A percentile compares a stretch with the other conserved stretches of the same genome.
phyloP scores from a whole-genome alignment of 495 filamentous ascomycete genomes.

The Aspergillus incahuasiensis region DNA sequence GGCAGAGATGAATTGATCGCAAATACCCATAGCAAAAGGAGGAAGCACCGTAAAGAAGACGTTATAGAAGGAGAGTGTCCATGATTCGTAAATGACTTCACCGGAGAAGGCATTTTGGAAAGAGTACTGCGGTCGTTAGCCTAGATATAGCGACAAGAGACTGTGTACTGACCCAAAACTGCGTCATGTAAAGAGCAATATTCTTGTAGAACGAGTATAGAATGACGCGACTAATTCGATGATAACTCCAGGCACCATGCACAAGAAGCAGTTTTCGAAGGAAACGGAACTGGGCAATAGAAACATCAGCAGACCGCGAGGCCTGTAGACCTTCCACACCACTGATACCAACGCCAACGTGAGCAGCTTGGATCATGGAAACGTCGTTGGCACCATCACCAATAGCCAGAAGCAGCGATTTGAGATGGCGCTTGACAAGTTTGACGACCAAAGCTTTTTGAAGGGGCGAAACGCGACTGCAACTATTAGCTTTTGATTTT shows the following conservation, averaged over 20 bases:
- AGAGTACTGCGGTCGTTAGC: slow-evolving; percentile 63
- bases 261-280: slow-evolving; percentile 92
- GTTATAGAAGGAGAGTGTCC: slow-evolving; percentile 99
- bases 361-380: slow-evolving; percentile 98
- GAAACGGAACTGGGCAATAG: slow-evolving; percentile 95
- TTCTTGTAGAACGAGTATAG: slow-evolving; percentile 99
- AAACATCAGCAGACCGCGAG: slow-evolving; percentile 90
- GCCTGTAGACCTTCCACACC: slow-evolving; percentile 98
- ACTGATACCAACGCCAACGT: slow-evolving; percentile 97
- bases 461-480: slow-evolving; percentile 89
- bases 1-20: slow-evolving; percentile 96
- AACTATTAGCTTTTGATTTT: slow-evolving; percentile 12
- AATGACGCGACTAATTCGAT: slow-evolving; percentile 93
- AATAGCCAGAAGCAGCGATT: slow-evolving; percentile 89
- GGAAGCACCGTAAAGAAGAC: slow-evolving; percentile 96
- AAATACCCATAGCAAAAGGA: slow-evolving; percentile 92
- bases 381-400: slow-evolving; percentile 99
- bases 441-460: slow-evolving; percentile 99
- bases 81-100: slow-evolving; percentile 98
- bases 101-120: slow-evolving; percentile 99
- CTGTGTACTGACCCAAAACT: slow-evolving; percentile 76
- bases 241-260: slow-evolving; percentile 96
- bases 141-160: background rate
- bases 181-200: slow-evolving; percentile 96
- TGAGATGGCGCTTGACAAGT: slow-evolving; percentile 92